Evolutionary conservation across 352 stramenopile species (phyloP).

Genomic region (Stramenopiles sp.): DNA sequence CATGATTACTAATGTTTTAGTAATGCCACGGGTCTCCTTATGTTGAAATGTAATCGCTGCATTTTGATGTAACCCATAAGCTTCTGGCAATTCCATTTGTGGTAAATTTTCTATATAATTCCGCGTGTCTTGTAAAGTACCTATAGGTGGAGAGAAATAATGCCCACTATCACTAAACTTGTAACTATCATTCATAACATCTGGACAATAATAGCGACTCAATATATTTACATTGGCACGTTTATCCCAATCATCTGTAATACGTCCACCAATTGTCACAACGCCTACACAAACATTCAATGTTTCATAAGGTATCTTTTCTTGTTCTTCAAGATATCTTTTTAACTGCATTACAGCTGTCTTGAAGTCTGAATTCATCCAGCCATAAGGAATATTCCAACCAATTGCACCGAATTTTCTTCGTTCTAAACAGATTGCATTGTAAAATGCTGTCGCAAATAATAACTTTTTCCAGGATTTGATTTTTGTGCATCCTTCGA

Average conservation of each 20-base stretch:
- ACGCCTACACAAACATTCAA: conserved; percentile 68
- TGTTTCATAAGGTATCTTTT: conserved; percentile 46
- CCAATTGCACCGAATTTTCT: conserved; percentile 65
- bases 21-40: conserved; percentile 34
- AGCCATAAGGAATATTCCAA: conserved; percentile 78
- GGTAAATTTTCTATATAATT: conserved; percentile 40
- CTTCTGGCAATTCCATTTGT: conserved; percentile 36
- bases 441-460: conserved; percentile 66
- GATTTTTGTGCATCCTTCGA: conserved; percentile 37
- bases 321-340: conserved; percentile 63
- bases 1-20: conserved; percentile 19
- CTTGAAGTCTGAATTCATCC: conserved; percentile 78
- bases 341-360: conserved; percentile 45
- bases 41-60: conserved; percentile 69
- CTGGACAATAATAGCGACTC: conserved; percentile 41
- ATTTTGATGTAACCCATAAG: conserved; percentile 61
- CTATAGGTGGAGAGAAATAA: conserved; percentile 12
- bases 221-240: conserved; percentile 65
- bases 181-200: conserved; percentile 37
- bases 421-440: conserved; percentile 56
- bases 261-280: conserved; percentile 63
- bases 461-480: conserved; percentile 40
- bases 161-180: conserved; percentile 13
- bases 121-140: conserved; percentile 19
- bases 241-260: conserved; percentile 71